Evolutionary conservation across 208 protist species (phyloP).

Genomic region (Strigomonas oncopelti): DNA sequence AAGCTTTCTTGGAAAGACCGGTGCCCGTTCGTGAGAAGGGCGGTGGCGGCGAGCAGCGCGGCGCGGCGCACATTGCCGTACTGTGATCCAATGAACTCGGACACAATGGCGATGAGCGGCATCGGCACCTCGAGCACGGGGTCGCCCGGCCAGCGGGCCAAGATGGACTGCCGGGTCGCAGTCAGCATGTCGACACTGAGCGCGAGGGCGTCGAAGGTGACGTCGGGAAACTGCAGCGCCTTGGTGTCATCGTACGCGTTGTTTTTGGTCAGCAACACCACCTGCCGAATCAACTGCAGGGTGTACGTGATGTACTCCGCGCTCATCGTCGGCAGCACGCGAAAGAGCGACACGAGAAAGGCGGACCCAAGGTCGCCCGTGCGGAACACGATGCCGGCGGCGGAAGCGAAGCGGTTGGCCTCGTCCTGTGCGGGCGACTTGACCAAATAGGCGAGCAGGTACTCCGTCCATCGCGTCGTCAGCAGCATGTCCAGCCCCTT

Average conservation of each 20-base stretch:
- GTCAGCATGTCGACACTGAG: conserved; percentile 22
- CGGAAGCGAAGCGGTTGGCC: conserved; percentile 30
- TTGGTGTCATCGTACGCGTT: conserved; percentile 38
- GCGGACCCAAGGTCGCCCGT: conserved; percentile 30
- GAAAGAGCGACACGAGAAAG: conserved; percentile 37
- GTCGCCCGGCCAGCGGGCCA: conserved; percentile 35
- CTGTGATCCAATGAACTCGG: conserved; percentile 30
- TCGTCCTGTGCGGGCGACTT: neutral
- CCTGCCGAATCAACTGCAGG: conserved; percentile 41
- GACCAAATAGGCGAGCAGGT: conserved; percentile 10
- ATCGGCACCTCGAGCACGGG: conserved; percentile 30
- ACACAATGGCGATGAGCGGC: conserved; percentile 34
- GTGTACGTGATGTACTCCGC: conserved; percentile 14
- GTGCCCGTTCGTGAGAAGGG: conserved; percentile 34
- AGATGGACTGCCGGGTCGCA: conserved; percentile 26
- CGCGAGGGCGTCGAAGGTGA: conserved; percentile 22
- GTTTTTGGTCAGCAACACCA: conserved; percentile 29
- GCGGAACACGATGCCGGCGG: conserved; percentile 38
- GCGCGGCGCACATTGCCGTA: conserved; percentile 26
- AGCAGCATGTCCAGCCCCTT: conserved; percentile 13
- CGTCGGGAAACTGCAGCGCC: neutral
- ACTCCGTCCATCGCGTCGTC: conserved; percentile 18
- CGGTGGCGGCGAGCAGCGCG: conserved; percentile 27
- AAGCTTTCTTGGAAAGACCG: conserved; percentile 51
- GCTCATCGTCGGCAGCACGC: conserved; percentile 23